Evolutionary conservation across 345 rosid species (phyloP).

Genomic region (Arabidopsis thaliana): TAIR10.1 NC_003070.9:4637501-4638000

Average conservation of each 20-base stretch:
- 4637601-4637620: conserved; percentile 48
- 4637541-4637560: conserved; percentile 53
- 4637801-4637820: conserved; percentile 46
- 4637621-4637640: conserved; percentile 49
- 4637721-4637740: conserved; percentile 54
- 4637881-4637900: conserved; percentile 46
- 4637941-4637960: neutral
- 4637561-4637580: conserved; percentile 70
- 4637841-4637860: conserved; percentile 33
- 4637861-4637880: conserved; percentile 47
- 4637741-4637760: conserved; percentile 51
- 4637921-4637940: conserved; percentile 22
- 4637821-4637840: conserved; percentile 47
- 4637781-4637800: conserved; percentile 34
- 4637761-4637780: conserved; percentile 10
- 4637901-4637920: conserved; percentile 45
- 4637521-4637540: conserved; percentile 48
- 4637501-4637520: conserved; percentile 62
- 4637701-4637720: conserved; percentile 50
- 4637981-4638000: conserved; percentile 16
- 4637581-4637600: conserved; percentile 51
- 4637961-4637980: neutral
- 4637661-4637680: conserved; percentile 20
- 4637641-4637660: conserved; percentile 60
- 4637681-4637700: conserved; percentile 43